Evolutionary conservation across 345 rosid species (phyloP).

Genomic region (Orychophragmus violaceus): DNA sequence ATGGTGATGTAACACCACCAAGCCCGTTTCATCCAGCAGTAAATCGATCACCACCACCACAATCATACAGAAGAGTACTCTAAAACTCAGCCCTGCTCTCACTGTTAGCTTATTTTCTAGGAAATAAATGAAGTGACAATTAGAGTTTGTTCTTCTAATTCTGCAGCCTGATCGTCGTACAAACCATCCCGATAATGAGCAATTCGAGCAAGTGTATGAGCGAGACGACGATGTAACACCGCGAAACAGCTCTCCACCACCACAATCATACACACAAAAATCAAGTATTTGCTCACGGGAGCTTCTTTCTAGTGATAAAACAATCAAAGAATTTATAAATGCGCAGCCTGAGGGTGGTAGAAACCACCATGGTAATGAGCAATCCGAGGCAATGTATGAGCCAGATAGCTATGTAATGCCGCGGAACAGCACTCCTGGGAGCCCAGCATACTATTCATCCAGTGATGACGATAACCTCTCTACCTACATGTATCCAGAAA

Average conservation of each 20-base stretch:
- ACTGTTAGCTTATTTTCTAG: too few relatives aligned
- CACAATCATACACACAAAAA: conserved; percentile 5
- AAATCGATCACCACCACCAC: conserved; percentile 11
- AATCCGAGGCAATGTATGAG: conserved; percentile 13
- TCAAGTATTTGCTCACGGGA: neutral
- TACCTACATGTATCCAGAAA: conserved; percentile 25
- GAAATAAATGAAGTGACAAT: too few relatives aligned
- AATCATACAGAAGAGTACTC: conserved; percentile 8
- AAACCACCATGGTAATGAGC: too few relatives aligned
- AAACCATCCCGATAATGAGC: conserved; percentile 8
- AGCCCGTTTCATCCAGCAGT: conserved; percentile 27
- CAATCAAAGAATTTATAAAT: too few relatives aligned
- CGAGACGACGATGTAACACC: conserved; percentile 15
- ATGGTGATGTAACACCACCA: conserved; percentile 19
- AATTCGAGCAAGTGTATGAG: conserved; percentile 6
- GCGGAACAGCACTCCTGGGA: conserved; percentile 1
- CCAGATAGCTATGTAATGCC: neutral
- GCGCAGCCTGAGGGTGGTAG: too few relatives aligned
- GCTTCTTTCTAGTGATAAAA: neutral
- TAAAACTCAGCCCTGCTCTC: neutral
- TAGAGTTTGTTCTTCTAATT: neutral
- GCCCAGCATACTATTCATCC: conserved; percentile 18
- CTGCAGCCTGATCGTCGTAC: conserved; percentile 16
- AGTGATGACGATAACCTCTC: conserved; percentile 26
- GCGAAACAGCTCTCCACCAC: conserved; percentile 20